A percentile compares a stretch with the other conserved stretches of the same genome.
phyloP scores from a whole-genome alignment of 495 filamentous ascomycete species.

The Daldinia vernicosa region DNA sequence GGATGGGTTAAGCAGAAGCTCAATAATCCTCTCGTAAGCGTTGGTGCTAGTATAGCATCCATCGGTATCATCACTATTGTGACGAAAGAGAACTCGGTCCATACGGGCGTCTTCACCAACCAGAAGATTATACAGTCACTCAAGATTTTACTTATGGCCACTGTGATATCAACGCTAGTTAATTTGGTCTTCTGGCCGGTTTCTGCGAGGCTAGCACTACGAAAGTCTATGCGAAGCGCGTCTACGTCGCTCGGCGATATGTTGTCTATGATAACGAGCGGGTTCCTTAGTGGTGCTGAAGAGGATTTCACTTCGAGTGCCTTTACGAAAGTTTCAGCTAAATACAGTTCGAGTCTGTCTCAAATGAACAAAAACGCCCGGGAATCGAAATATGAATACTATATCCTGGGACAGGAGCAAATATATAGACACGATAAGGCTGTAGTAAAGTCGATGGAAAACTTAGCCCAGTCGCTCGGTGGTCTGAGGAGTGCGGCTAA shows the following conservation, averaged over 20 bases:
- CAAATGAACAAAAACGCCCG: conserved; percentile 80
- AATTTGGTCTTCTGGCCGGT: conserved; percentile 82
- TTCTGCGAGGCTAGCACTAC: conserved; percentile 78
- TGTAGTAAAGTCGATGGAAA: conserved; percentile 85
- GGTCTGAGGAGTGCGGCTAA: conserved; percentile 88
- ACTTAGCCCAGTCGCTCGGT: conserved; percentile 88
- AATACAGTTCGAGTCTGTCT: conserved; percentile 74
- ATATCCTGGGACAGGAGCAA: conserved; percentile 80
- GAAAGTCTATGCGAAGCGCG: conserved; percentile 75
- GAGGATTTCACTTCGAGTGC: conserved; percentile 71
- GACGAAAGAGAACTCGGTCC: conserved; percentile 90
- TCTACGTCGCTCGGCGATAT: conserved; percentile 83
- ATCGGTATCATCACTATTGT: conserved; percentile 90
- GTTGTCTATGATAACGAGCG: conserved; percentile 81
- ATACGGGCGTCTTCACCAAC: conserved; percentile 79
- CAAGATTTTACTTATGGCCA: conserved; percentile 91
- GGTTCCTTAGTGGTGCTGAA: conserved; percentile 87
- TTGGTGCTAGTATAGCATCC: conserved; percentile 89
- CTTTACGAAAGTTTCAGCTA: conserved; percentile 71
- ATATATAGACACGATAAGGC: conserved; percentile 82
- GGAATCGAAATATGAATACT: conserved; percentile 93
- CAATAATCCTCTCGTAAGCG: conserved; percentile 86
- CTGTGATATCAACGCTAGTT: conserved; percentile 75
- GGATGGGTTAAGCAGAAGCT: conserved; percentile 93
- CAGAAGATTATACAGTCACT: conserved; percentile 87